Base-by-base conservation (phyloP, 2,329 filamentous ascomycete species). In the Alternaria triticina region DNA sequence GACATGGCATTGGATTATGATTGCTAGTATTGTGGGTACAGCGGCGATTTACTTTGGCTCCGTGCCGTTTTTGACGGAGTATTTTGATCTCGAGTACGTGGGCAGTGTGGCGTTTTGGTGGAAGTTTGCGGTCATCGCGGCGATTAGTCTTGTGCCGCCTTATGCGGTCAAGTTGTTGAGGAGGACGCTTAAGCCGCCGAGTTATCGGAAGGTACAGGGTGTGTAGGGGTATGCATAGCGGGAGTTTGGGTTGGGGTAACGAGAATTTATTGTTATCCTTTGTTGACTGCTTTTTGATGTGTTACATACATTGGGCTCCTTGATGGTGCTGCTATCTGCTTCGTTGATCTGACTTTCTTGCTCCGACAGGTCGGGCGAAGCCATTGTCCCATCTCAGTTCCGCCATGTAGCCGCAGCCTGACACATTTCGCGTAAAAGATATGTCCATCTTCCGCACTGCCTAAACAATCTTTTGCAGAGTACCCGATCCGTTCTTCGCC, bases 1-100 rank as follows among this genome's bases (percentile, higher is more conserved):
- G 4, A 99, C 96, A 0, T 99, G 96, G 96, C 96, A 98, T 80
- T 91, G 91, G 43, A 86, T 95, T 66, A 98, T 98, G 94, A 90
- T 97, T 58, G 83, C 92, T 55, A 90, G 87, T 69, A 91, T 98
- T 64, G 75, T 97, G 6, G 94, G 93, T 13, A 99, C 96, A 0
- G 90, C 92, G 47, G 78, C 91, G 27, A 79, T 95, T n/a, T 99
- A 92, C 74, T 84, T 94, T 25, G 93, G 89, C 4, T 93, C 89
- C 43, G 85, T 98, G 20, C 96, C 96, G 3, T 97, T 97, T 73
- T 80, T 99, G 22, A 91, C 91, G 3, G 86, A 86, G n/a, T 98
- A 98, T 78, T 97, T 96, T 80, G 93, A 98, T 75, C 85, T 98
- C 43, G 82, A 81, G 27, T 98, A 91, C 79, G 84, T 98, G 46